These are phyloP conservation scores for Saccharomycopsis synnaedendra DNA, from an alignment of 805 yeast species.

Conservation along the genomic window DNA sequence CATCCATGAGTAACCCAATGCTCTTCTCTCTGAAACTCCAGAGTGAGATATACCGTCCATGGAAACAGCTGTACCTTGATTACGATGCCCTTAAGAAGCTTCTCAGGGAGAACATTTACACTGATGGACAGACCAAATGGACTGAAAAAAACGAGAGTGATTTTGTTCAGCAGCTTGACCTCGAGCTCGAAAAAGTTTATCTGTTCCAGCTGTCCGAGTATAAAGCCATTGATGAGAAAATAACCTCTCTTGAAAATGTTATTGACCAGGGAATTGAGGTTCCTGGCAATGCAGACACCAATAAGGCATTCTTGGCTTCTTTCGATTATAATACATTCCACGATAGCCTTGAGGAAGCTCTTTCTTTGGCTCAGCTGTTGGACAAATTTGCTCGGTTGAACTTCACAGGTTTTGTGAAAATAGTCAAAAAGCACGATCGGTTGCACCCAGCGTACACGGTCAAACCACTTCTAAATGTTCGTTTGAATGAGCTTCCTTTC, in stretches of 20 bases:
- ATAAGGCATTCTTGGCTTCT: slow-evolving; percentile 19
- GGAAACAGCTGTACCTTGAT: slow-evolving; percentile 66
- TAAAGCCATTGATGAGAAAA: slow-evolving; percentile 51
- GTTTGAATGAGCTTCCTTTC: slow-evolving; percentile 80
- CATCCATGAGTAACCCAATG: slow-evolving; percentile 32
- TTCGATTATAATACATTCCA: slow-evolving; percentile 58
- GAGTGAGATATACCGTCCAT: slow-evolving; percentile 75
- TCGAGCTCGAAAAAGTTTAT: slow-evolving; percentile 67
- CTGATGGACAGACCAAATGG: slow-evolving; percentile 30
- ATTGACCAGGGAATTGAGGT: slow-evolving; percentile 23
- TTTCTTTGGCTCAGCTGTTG: slow-evolving; percentile 70
- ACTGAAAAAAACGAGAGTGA: slow-evolving; percentile 58
- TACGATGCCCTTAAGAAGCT: slow-evolving; percentile 56
- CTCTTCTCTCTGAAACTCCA: slow-evolving; percentile 77
- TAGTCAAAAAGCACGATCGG: slow-evolving; percentile 93
- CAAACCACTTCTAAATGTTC: slow-evolving; percentile 75
- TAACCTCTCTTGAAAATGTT: slow-evolving; percentile 51
- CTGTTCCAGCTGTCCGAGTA: slow-evolving; percentile 60
- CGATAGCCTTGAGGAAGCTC: slow-evolving; percentile 55
- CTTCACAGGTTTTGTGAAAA: slow-evolving; percentile 89
- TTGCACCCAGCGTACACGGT: slow-evolving; percentile 83
- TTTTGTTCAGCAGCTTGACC: slow-evolving; percentile 57
- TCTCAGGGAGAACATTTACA: slow-evolving; percentile 39
- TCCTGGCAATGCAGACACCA: slow-evolving; percentile 18
- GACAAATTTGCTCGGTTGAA: slow-evolving; percentile 86